Evolutionary conservation across 1,284 basidiomycete genomes (phyloP), one percentile per base, ranked within the genome.

Genomic region (Leccinum subrobustum): DNA sequence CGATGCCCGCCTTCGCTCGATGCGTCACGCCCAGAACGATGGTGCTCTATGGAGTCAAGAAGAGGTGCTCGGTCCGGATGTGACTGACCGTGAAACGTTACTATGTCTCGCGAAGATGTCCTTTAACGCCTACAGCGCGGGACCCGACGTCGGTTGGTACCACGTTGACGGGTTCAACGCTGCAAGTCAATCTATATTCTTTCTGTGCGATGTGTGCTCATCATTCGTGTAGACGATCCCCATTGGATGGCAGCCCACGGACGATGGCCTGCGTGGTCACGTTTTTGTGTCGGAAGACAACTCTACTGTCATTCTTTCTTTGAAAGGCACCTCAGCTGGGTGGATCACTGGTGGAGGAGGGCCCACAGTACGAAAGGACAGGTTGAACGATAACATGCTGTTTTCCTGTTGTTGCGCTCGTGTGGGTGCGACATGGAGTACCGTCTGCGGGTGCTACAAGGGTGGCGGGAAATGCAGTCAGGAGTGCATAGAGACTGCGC

Each of bases 341-440:
- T 84, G 91, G 73, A 77, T 96, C 4, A 88, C 91, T 4, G 84
- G 83, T 2, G 91, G 91, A 4, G 92, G 87, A 1, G 75, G 84
- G 3, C 82, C 85, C 6, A 85, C 84, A 4, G 78, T 78, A 56
- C 77, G 75, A 64, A 84, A 80, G 67, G 94, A 96, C 79, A 95
- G 93, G 77, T 77, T 88, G 52, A 96, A 95, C 69, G 94, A 95
- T 73, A 96, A 96, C 68, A 77, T 93, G 39, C 76, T 96, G 23
- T 95, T 95, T 76, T 94, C 92, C 1, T 96, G 94, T 76, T 96
- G 94, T 73, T 96, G 93, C 69, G 93, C 92, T 1, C 81, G 89
- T 16, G 91, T 96, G 18, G 91, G 90, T 59, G 89, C 91, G 62
- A 90, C 92, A 0, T 95, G 93, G 93, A 79, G 83, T 29, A 82